A percentile compares a stretch with the other conserved stretches of the same genome.
phyloP scores from a whole-genome alignment of 2,329 filamentous ascomycete species.

The Scytalidium lignicola region DNA sequence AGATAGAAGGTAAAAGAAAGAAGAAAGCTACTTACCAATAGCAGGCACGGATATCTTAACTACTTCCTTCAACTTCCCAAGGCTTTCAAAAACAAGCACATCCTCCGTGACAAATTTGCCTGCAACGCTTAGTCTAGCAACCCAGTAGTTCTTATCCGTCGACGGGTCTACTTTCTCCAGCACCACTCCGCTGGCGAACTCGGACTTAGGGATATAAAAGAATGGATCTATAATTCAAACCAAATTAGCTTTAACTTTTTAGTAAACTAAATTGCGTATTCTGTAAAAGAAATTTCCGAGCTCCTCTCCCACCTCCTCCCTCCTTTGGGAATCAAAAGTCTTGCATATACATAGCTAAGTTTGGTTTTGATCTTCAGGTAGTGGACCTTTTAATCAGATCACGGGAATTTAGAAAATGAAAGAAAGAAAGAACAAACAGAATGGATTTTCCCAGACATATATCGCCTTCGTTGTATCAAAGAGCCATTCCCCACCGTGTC shows the following conservation, averaged over 20 bases:
- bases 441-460: conserved; percentile 42
- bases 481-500: conserved; percentile 19
- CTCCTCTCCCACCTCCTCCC: too few species aligned
- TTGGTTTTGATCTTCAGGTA: too few species aligned
- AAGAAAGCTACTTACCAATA: conserved; percentile 8
- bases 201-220: conserved; percentile 33
- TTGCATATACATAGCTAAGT: too few species aligned
- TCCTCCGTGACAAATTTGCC: conserved; percentile 3
- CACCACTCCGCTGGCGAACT: conserved; percentile 3
- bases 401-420: too few species aligned
- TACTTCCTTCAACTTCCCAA: conserved; percentile 7
- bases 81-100: conserved; percentile 6
- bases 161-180: conserved; percentile 27
- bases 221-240: conserved; percentile 31
- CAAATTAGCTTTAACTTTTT: too few species aligned
- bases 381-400: too few species aligned
- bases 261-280: too few species aligned
- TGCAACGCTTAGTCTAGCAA: conserved; percentile 7
- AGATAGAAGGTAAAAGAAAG: background rate
- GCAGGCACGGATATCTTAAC: conserved; percentile 13
- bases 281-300: too few species aligned
- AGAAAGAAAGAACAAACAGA: conserved; percentile 20
- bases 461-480: conserved; percentile 33
- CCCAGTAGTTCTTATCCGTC: conserved; percentile 27
- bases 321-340: too few species aligned